Base-by-base conservation (phyloP, 2,329 filamentous ascomycete genomes). In the Fusarium irregulare region DNA sequence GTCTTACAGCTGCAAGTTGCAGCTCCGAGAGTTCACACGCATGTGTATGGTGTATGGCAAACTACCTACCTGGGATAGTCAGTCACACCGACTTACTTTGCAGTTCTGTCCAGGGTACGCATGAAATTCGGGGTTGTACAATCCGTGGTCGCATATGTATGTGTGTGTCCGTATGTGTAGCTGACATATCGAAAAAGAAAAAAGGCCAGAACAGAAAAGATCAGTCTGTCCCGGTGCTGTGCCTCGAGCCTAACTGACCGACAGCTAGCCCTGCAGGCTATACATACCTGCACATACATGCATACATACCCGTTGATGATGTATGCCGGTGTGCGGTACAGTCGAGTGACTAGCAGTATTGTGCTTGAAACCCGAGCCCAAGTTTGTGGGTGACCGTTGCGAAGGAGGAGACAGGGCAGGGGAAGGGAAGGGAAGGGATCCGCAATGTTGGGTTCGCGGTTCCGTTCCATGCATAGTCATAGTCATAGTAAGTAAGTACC, bases 71-170 rank as follows among this genome's bases (percentile, higher is more conserved):
- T 28, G 32, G 60, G 70, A 56, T 63, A 56, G 32, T 18, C 47
- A 34, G 66, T 75, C 73, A 75, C 73, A 75, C 73, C 73, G 73
- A 75, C 73, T 75, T 68, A 49, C 70, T 47, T 58, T 68, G 66
- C 56, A 55, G 61, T 40, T 27, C 48, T 51, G 48, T 54, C 70
- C 60, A 53, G 73, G 67, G 70, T 55, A 56, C 57, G 73, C 73
- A 75, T 75, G 65, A 75, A 75, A 61, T 66, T 65, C 69, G 56
- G 65, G 67, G 71, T 72, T 61, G 71, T 62, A 74, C 70, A 64
- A 56, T 66, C 37, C 54, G 53, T 30, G 32, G 64, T 47, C 46
- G 54, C 60, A 64, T 59, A 50, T 58, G 64, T 61, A 44, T 21
- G 56, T 44, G 23, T 37, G 23, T 21, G 20, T 21, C 20, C 20